phyloP scores from a whole-genome alignment of 2,329 filamentous ascomycete species.

The Plenodomus lindquistii region DNA sequence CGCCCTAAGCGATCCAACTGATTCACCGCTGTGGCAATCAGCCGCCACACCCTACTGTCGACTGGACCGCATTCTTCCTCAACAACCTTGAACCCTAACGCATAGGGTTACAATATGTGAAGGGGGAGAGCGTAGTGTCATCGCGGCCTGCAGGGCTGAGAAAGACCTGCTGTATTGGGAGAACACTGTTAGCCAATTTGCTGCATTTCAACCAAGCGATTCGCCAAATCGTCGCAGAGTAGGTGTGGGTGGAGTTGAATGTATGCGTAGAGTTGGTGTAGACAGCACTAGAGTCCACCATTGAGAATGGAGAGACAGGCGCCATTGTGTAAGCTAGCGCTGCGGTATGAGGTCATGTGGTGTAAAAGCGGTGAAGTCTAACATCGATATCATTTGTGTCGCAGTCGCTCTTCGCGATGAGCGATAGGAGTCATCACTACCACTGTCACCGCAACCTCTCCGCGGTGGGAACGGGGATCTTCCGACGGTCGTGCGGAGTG shows the following conservation, averaged over 20 bases:
- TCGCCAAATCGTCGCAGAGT: too few species aligned
- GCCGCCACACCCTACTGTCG: too few species aligned
- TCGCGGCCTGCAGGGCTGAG: too few species aligned
- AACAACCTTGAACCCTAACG: too few species aligned
- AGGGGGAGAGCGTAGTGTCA: too few species aligned
- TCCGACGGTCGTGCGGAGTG: constrained; percentile 1
- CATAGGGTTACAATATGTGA: too few species aligned
- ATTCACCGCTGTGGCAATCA: too few species aligned
- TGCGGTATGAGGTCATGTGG: constrained; percentile 1
- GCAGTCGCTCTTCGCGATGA: constrained; percentile 2
- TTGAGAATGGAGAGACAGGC: neutral
- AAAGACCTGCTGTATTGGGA: too few species aligned
- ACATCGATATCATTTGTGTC: constrained; percentile 1
- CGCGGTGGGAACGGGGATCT: constrained; percentile 1
- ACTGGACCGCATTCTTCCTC: too few species aligned
- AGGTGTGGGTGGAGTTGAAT: neutral
- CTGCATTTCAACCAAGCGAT: too few species aligned
- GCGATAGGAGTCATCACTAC: neutral
- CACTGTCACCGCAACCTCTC: neutral
- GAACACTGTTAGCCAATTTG: too few species aligned
- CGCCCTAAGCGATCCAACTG: too few species aligned
- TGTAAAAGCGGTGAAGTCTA: constrained; percentile 3
- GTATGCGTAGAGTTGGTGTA: neutral
- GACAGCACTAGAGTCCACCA: neutral
- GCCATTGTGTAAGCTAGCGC: neutral